A percentile compares a stretch with the other conserved stretches of the same genome.
Conservation (phyloP, 2,329 filamentous ascomycete genomes). For the Colletotrichum chlorophyti region DNA sequence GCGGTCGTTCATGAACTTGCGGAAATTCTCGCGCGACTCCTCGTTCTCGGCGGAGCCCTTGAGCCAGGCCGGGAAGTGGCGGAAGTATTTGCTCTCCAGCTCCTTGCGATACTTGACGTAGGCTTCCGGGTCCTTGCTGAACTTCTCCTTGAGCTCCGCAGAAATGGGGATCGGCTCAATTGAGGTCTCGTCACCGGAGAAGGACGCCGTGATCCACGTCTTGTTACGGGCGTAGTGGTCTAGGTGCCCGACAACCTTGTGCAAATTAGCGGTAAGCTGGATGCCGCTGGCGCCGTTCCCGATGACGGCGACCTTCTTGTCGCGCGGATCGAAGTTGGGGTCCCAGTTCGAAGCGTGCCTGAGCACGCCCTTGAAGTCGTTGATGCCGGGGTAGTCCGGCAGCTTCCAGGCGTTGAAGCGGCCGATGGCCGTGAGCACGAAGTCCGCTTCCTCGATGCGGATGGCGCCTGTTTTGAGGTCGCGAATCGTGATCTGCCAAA, state of each 20-base stretch:
- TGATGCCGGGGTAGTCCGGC: conserved; percentile 65
- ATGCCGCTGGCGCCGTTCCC: conserved; percentile 70
- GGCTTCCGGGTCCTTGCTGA: conserved; percentile 62
- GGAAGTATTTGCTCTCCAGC: conserved; percentile 68
- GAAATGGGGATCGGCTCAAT: conserved; percentile 62
- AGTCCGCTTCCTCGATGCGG: conserved; percentile 59
- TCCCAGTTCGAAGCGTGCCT: conserved; percentile 70
- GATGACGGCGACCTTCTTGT: conserved; percentile 63
- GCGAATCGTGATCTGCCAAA: conserved; percentile 61
- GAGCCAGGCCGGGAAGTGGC: conserved; percentile 61
- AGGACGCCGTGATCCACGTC: conserved; percentile 73
- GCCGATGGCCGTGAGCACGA: conserved; percentile 69
- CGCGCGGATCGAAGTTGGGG: conserved; percentile 51
- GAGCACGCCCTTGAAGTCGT: conserved; percentile 60
- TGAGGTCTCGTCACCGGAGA: conserved; percentile 61
- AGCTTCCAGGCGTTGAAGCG: conserved; percentile 71
- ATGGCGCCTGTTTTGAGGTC: conserved; percentile 46
- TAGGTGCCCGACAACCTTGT: conserved; percentile 54
- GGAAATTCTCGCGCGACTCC: conserved; percentile 53
- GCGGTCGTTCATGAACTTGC: conserved; percentile 59
- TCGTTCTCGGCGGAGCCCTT: conserved; percentile 58
- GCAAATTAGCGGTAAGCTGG: conserved; percentile 61
- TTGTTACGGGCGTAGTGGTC: conserved; percentile 71
- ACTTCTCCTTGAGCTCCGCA: conserved; percentile 59
- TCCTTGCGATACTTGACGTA: conserved; percentile 67